Base-by-base conservation (phyloP, 768 basidiomycete genomes). In the Boletellus emodensis region DNA sequence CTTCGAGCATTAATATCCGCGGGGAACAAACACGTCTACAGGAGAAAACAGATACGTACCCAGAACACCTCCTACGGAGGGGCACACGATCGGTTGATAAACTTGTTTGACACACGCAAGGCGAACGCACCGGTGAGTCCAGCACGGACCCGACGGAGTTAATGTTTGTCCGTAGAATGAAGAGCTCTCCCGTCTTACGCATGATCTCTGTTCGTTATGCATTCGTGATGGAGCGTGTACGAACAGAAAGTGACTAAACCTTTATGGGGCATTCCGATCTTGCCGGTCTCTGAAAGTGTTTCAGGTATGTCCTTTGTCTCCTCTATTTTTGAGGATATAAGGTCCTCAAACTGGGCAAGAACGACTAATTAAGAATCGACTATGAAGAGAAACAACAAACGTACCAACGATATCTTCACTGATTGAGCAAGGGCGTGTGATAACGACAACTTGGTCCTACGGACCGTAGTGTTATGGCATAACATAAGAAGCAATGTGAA, bases 281-380 rank as follows among this genome's bases (percentile, higher is more conserved):
- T 94, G 10, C 94, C 94, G 1, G 92, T 95, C 67, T 94, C 90
- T 46, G 89, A 89, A 46, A 97, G 87, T 49, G 85, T 80, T 71
- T 93, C 92, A 35, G 94, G 94, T 48, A 96, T 92, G 63, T 95
- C 91, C 64, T 94, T 95, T 2, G 94, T 97, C 63, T 95, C 90
- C 65, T 95, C 93, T 61, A 97, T 95, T 40, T 93, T 96, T 15
- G 82, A 81, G 37, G 91, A 89, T 55, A 97, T 92, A 37, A 94
- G 76, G 39, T 90, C 89, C 71, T 97, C 94, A 61, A 96, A 96
- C 84, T 93, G 55, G 4, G 35, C 40, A 6, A 15, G 48, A 37
- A 24, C 32, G 37, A 40, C 32, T 30, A 40, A 49, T 34, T 40
- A 20, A 43, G 39, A 46, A 24, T 45, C 9, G 34, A 40, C 40